Base-by-base conservation (phyloP, 441 rosid genomes). In the Populus hybrid region DNA sequence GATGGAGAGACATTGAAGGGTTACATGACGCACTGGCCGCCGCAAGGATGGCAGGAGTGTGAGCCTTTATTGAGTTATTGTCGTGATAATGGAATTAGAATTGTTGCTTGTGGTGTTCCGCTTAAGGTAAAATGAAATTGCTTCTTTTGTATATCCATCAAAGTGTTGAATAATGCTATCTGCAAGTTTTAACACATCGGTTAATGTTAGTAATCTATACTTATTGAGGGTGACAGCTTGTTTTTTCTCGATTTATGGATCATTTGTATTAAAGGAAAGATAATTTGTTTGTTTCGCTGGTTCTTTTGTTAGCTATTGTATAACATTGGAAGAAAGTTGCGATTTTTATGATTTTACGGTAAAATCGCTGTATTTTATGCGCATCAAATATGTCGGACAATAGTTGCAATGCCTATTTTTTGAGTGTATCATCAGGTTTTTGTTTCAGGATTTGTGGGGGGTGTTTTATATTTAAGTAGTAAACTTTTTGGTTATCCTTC, bases 21-120 rank as follows among this genome's bases (percentile, higher is more conserved):
- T 63, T 87, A 76, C 76, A 83, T 86, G 69, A 78, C 83, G 32
- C 91, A 95, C 81, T 93, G 95, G 99, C 87, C 95, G 2, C 78
- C 87, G 79, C 88, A 89, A 74, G 88, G 84, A 10, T 95, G 99
- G 98, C 93, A 83, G 81, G 98, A 95, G 73, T 92, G 90, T 28
- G 95, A 93, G 78, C 95, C 94, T 76, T 87, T 95, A 30, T 86
- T 95, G 80, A 90, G 72, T 82, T 95, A 91, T 61, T 95, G 99
- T 73, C 92, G 94, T 6, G 97, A 91, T 69, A 89, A 93, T 79
- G 88, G 89, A 21, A 83, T 93, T 79, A 86, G 71, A 59, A 85
- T 95, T 74, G 89, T 95, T 85, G 97, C 99, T 78, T 90, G 94
- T 69, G 99, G 96, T 78, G 86, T 94, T 87, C 98, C 98, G 12